Base-by-base conservation (phyloP, 1,284 basidiomycete species). In the Mycosarcoma maydis region DNA sequence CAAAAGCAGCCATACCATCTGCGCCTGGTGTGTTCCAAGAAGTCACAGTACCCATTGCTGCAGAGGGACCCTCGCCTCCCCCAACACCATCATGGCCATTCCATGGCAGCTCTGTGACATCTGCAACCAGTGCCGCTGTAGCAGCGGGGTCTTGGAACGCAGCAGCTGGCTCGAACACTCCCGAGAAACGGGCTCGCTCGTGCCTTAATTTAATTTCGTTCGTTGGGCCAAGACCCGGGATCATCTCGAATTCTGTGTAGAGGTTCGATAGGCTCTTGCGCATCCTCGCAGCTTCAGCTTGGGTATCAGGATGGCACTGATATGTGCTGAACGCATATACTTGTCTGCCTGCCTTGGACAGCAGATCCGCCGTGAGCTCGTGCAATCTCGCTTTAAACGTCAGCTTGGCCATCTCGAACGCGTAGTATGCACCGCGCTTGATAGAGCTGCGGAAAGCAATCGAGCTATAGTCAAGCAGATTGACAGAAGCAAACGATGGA, bases 321-420 rank as follows among this genome's bases (percentile, higher is more conserved):
- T 54, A 61, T 9, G 58, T 62, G 50, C 65, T 50, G 39, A 61
- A 62, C n/a, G 65, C 65, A 23, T 62, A 68, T 19, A 68, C 50
- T 39, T 27, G 50, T 22, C 37, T 52, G 14, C 58, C 65, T 17
- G 58, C 58, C 17, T 68, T 68, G 3, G 43, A 49, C 7, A 62
- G 50, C 14, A 68, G 50, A 36, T 68, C 65, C 2, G 65, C 65
- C 1, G 65, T 53, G 22, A 68, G 58, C 38, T 68, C 58, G 47
- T 49, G 54, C 27, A 68, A 23, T 1, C 65, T 58, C 2, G 65
- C 58, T 41, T 46, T 53, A 38, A 42, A 46, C 8, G 50, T 57
- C n/a, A 58, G 36, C 34, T 58, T 57, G 39, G 58, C 65, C 37
- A 68, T 61, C 41, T 68, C 58, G 30, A 68, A 54, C 27, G 46